Evolutionary conservation across 1,284 basidiomycete genomes (phyloP), one percentile per base, ranked within the genome.

Genomic region (Lentinus polychrous): DNA sequence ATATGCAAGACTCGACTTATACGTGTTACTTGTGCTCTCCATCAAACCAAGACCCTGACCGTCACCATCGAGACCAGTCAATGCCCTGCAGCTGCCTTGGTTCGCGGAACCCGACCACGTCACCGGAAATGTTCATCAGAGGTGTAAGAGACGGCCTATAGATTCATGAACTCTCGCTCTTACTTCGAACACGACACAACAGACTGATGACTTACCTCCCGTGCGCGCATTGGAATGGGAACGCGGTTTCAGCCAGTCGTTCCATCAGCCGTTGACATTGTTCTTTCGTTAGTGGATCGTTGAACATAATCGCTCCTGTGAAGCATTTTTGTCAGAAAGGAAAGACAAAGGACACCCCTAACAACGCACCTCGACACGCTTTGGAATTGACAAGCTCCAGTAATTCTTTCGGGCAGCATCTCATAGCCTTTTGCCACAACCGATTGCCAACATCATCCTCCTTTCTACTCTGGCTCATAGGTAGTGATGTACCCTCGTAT

Each of bases 251-350:
- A 2, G 82, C 74, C 18, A 97, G 72, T 55, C 82, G 75, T 5
- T 60, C 56, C 33, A 97, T 70, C 35, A 98, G 75, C 24, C 74
- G 72, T 55, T 75, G 62, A 62, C 90, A 91, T 60, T 95, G 91
- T 32, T 76, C 73, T 2, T 66, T 48, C 14, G 71, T 78, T 43
- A 98, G 73, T 0, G 71, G 52, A 62, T 97, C 94, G 57, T 93
- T 94, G 73, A 98, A 98, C 94, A 98, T 97, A 65, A 96, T 89
- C 0, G 94, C 91, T 43, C 91, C 91, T 94, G 61, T 8, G 22
- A 38, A 39, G 10, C 27, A 27, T 42, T n/a, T n/a, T n/a, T 5
- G 31, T 23, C 12, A 18, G 10, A 45, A 45, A 35, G 15, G 14
- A n/a, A 2, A 4, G 24, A 8, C 6, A 11, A 37, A 7, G 34